Conservation (phyloP, 1,284 basidiomycete species). For the Naganishia cerealis region DNA sequence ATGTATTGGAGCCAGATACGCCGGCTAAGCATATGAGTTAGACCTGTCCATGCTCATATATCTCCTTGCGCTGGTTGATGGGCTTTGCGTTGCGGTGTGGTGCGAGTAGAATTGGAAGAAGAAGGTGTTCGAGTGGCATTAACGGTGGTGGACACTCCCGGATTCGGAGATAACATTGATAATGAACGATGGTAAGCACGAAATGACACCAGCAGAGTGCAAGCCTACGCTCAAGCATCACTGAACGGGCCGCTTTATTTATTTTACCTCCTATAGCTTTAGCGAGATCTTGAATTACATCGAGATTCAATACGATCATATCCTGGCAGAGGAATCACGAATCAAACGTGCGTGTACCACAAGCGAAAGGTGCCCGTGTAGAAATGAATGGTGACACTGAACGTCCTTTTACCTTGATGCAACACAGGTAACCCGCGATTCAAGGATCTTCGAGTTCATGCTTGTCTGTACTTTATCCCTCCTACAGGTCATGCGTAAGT, state of each 20-base stretch:
- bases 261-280: conserved; percentile 62
- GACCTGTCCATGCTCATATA: neutral
- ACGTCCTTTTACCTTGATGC: neutral
- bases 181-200: conserved; percentile 88
- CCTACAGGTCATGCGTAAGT: conserved; percentile 78
- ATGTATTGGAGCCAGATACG: conserved; percentile 48
- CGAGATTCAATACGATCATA: conserved; percentile 98
- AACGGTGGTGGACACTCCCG: conserved; percentile 97
- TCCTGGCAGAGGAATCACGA: conserved; percentile 95
- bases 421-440: conserved; percentile 61
- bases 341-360: conserved; percentile 93
- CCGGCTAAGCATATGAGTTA: no score
- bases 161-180: conserved; percentile 98
- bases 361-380: neutral
- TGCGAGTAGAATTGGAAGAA: conserved; percentile 82
- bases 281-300: conserved; percentile 95
- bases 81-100: neutral
- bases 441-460: conserved; percentile 95
- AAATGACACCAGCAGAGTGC: neutral
- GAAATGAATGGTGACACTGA: neutral
- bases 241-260: neutral
- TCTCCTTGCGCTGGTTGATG: neutral
- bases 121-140: conserved; percentile 97
- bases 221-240: neutral
- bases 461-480: conserved; percentile 95